These are phyloP conservation scores for Schoenoplectus triqueter DNA, from an alignment of 202 grass and related monocot genomes.

Conservation along the genomic window DNA sequence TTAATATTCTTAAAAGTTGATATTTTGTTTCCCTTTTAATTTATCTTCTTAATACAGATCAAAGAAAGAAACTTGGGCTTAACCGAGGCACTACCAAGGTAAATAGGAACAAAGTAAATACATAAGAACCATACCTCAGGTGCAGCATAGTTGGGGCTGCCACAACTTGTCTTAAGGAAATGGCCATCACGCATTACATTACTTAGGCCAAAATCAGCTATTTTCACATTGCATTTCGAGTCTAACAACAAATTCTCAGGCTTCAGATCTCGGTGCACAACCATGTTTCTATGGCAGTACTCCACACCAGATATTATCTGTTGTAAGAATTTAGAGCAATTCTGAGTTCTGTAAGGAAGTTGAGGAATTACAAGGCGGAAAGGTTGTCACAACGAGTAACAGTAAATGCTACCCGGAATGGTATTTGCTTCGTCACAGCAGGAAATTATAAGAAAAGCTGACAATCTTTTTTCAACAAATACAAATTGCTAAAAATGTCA, in stretches of 20 bases:
- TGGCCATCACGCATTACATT: constrained; percentile 98
- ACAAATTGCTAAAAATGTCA: neutral
- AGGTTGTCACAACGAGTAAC: neutral
- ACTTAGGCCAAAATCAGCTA: constrained; percentile 94
- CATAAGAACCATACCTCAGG: constrained; percentile 59
- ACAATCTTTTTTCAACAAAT: constrained; percentile 2
- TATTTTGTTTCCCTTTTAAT: neutral
- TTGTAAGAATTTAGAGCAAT: constrained; percentile 6
- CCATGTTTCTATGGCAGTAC: constrained; percentile 98
- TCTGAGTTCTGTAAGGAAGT: neutral
- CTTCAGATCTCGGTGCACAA: constrained; percentile 90
- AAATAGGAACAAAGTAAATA: neutral
- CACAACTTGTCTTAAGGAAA: constrained; percentile 97
- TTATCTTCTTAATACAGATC: neutral
- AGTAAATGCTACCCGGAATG: neutral
- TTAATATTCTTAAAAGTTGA: neutral
- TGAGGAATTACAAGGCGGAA: neutral
- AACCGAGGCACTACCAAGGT: neutral
- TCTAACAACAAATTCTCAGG: constrained; percentile 91
- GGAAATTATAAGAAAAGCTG: neutral
- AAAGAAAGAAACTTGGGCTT: neutral
- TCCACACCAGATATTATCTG: constrained; percentile 99
- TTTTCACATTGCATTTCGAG: constrained; percentile 91
- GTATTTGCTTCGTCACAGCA: neutral
- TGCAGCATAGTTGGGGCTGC: constrained; percentile 97